These are phyloP conservation scores for Neoscytalidium dimidiatum DNA, from an alignment of 2,329 filamentous ascomycete species.

Conservation along the genomic window DNA sequence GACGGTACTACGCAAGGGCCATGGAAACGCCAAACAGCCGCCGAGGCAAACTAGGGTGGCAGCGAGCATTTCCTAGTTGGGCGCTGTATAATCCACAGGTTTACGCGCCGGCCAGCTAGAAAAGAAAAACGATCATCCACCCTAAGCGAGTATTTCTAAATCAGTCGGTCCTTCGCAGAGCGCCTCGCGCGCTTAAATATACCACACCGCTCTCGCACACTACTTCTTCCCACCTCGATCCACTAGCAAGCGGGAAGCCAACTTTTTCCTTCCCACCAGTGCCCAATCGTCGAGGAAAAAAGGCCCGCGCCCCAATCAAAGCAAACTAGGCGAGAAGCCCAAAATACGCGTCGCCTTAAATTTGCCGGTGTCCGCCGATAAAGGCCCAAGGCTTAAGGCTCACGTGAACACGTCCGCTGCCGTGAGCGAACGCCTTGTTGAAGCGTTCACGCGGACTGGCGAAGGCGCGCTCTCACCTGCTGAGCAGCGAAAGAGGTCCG, in stretches of 20 bases:
- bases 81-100: conserved; percentile 2
- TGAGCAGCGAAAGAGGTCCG: not conserved
- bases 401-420: conserved; percentile 8
- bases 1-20: not conserved
- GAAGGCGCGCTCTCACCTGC: not conserved
- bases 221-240: conserved; percentile 11
- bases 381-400: not conserved
- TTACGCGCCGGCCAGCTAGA: not conserved
- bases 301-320: not conserved
- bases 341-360: not conserved
- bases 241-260: not conserved
- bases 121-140: conserved; percentile 12
- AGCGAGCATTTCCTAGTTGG: conserved; percentile 9
- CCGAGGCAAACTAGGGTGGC: conserved; percentile 1
- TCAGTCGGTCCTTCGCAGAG: conserved; percentile 13
- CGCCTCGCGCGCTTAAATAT: conserved; percentile 11
- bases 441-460: not conserved
- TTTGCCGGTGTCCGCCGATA: conserved; percentile 5
- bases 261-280: not conserved
- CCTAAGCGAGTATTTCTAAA: conserved; percentile 14
- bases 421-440: not conserved
- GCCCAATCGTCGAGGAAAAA: conserved; percentile 3
- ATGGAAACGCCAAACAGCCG: conserved; percentile 1
- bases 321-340: not conserved
- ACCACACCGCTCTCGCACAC: conserved; percentile 5